Percentiles rank a stretch among this genome's conserved stretches.
These are phyloP conservation scores for Prunus padus DNA, from an alignment of 306 rosid species.

Conservation along the genomic window DNA sequence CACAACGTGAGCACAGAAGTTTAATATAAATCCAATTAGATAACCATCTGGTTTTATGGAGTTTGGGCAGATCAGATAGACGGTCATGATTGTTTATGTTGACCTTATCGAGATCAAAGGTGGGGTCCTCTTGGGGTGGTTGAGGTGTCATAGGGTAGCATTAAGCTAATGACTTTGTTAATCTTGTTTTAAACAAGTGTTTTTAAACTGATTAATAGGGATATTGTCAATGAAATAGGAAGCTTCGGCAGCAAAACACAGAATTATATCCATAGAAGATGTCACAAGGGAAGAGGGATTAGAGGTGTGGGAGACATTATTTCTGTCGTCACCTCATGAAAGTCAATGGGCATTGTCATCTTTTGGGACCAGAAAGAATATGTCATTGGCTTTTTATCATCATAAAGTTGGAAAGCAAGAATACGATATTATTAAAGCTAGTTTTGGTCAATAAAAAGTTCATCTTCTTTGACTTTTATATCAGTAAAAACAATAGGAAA, in stretches of 20 bases:
- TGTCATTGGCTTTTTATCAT: slow-evolving; percentile 10
- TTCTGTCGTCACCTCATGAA: not conserved
- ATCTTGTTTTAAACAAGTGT: slow-evolving; percentile 12
- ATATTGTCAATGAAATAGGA: slow-evolving; percentile 6
- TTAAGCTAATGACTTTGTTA: not conserved
- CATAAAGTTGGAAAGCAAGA: not conserved
- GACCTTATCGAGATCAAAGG: slow-evolving; percentile 1
- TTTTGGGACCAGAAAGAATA: slow-evolving; percentile 9
- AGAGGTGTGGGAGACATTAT: slow-evolving; percentile 26
- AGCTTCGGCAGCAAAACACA: slow-evolving; percentile 13
- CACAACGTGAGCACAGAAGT: not conserved
- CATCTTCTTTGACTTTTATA: not conserved
- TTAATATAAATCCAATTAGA: not conserved
- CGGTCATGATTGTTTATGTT: not conserved
- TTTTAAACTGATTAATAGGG: not conserved
- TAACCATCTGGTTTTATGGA: not conserved
- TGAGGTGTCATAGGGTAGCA: slow-evolving; percentile 20
- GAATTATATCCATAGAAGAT: not conserved
- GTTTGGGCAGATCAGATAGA: not conserved
- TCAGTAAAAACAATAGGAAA: not conserved
- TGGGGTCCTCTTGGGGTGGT: slow-evolving; percentile 10
- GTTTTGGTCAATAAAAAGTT: not conserved
- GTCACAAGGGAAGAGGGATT: slow-evolving; percentile 7
- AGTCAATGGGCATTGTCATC: slow-evolving; percentile 34
- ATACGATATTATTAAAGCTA: not conserved